Conservation (phyloP, 75 land plant species). For the Selaginella tamariscina region DNA sequence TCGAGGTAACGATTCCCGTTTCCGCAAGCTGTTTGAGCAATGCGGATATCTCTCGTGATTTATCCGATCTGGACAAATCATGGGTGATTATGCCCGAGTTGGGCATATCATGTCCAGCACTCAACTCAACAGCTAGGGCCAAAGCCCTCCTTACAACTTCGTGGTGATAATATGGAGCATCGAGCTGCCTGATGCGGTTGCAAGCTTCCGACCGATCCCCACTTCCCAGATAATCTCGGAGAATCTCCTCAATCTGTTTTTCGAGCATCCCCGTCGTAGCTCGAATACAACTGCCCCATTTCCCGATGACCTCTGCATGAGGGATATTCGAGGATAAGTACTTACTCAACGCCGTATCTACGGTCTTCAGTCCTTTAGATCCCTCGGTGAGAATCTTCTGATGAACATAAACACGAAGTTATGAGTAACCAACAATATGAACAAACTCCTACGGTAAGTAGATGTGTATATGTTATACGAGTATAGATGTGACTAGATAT, state of each 20-base stretch:
- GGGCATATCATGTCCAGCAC: no score
- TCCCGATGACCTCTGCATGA: conserved; percentile 22
- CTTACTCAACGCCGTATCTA: neutral
- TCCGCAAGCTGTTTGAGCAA: conserved; percentile 66
- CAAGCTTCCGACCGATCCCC: conserved; percentile 58
- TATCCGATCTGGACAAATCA: no score
- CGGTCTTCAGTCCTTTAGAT: neutral
- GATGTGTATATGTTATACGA: no score
- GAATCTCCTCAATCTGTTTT: conserved; percentile 36
- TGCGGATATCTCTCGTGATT: conserved; percentile 37
- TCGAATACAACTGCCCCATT: conserved; percentile 63
- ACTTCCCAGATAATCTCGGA: conserved; percentile 46
- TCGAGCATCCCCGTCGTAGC: conserved; percentile 50
- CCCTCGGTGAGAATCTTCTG: neutral
- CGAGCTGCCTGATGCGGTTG: conserved; percentile 60
- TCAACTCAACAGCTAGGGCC: conserved; percentile 68
- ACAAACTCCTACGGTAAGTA: no score
- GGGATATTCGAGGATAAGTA: neutral
- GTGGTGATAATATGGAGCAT: conserved; percentile 79
- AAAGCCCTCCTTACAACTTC: conserved; percentile 89
- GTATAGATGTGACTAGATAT: no score
- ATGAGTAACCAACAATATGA: no score
- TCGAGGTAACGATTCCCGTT: conserved; percentile 80
- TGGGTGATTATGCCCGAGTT: no score
- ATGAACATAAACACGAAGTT: no score